Evolutionary conservation across 2,329 filamentous ascomycete genomes (phyloP).

Genomic region (Coniochaeta sp.): DNA sequence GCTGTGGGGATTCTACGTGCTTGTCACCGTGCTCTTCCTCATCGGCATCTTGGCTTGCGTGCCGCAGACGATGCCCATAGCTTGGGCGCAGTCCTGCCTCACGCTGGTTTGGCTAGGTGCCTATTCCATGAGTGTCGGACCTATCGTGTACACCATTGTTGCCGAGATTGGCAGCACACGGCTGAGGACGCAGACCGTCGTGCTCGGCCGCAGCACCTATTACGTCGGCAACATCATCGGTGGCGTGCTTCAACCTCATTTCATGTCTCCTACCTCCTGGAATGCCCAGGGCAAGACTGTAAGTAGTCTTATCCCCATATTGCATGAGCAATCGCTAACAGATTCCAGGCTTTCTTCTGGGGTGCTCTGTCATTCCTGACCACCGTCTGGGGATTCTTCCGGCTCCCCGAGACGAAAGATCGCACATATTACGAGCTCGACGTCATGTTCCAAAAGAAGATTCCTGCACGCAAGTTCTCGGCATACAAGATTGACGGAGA

Average conservation of each 20-base stretch:
- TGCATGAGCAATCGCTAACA: not conserved
- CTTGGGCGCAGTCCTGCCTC: slow-evolving; percentile 33
- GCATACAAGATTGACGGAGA: slow-evolving; percentile 10
- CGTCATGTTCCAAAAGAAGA: slow-evolving; percentile 26
- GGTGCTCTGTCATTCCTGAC: slow-evolving; percentile 27
- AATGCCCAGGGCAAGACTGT: slow-evolving; percentile 30
- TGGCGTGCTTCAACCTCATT: slow-evolving; percentile 29
- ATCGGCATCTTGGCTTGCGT: slow-evolving; percentile 34
- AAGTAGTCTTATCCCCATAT: too few species aligned
- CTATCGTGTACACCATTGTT: slow-evolving; percentile 37
- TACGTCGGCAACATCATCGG: slow-evolving; percentile 34
- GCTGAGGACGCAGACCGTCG: slow-evolving; percentile 38
- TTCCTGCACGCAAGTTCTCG: slow-evolving; percentile 26
- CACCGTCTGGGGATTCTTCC: slow-evolving; percentile 32
- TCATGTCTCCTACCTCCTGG: slow-evolving; percentile 31
- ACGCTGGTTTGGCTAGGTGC: slow-evolving; percentile 36
- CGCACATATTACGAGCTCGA: slow-evolving; percentile 39
- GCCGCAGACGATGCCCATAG: slow-evolving; percentile 24
- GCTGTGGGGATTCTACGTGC: slow-evolving; percentile 29
- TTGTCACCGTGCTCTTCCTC: slow-evolving; percentile 31
- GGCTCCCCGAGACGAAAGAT: slow-evolving; percentile 36
- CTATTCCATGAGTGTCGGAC: slow-evolving; percentile 36
- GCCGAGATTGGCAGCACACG: slow-evolving; percentile 37
- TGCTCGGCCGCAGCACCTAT: slow-evolving; percentile 33
- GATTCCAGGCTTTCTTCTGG: slow-evolving; percentile 36